Conservation (phyloP, 345 rosid genomes). For the Salix viminalis region DNA sequence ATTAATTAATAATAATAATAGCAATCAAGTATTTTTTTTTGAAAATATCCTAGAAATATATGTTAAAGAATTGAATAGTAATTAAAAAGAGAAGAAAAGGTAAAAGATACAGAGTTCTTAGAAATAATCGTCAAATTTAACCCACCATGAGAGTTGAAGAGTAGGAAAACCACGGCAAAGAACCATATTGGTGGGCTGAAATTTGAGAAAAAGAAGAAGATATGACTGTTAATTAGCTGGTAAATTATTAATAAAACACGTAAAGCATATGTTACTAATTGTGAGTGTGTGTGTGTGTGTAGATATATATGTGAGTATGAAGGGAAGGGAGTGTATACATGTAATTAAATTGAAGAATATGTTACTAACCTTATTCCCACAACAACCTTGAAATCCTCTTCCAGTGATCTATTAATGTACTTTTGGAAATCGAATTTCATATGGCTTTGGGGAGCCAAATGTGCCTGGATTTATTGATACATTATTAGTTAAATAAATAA, state of each 20-base stretch:
- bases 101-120: no score
- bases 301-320: no score
- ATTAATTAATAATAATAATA: no score
- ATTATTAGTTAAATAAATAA: background rate
- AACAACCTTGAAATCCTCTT: slow-evolving; percentile 55
- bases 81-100: no score
- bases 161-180: slow-evolving; percentile 32
- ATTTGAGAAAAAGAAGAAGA: background rate
- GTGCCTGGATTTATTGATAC: slow-evolving; percentile 32
- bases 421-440: slow-evolving; percentile 41
- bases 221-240: no score
- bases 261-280: no score
- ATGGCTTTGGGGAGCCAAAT: slow-evolving; percentile 43
- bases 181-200: slow-evolving; percentile 38
- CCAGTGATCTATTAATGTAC: slow-evolving; percentile 48
- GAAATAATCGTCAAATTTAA: background rate
- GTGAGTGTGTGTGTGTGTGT: no score
- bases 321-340: no score
- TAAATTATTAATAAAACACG: no score
- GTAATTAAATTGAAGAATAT: background rate
- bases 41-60: no score
- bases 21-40: no score
- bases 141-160: slow-evolving; percentile 36
- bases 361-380: slow-evolving; percentile 46
- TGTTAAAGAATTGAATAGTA: no score